Evolutionary conservation across 2,329 filamentous ascomycete species (phyloP).

Genomic region (Colletotrichum brevisporum): DNA sequence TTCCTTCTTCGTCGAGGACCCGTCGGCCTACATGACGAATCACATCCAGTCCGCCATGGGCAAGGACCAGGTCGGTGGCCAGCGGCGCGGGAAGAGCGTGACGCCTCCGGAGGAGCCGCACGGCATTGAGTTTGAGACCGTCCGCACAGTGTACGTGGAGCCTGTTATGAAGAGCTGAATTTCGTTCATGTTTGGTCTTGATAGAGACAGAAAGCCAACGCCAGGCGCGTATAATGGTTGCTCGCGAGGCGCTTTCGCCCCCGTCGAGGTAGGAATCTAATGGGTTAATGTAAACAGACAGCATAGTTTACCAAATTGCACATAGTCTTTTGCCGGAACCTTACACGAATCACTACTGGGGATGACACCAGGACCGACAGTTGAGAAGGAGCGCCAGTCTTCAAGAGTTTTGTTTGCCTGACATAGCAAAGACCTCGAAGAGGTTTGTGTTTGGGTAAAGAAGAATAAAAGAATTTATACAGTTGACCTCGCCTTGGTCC

Average conservation of each 20-base stretch:
- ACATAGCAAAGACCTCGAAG: no score
- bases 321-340: not conserved
- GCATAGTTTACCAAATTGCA: not conserved
- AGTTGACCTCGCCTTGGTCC: not conserved
- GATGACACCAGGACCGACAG: not conserved
- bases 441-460: not conserved
- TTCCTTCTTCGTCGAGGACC: slow-evolving; percentile 32
- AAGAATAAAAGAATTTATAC: not conserved
- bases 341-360: no score
- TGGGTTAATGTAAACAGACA: not conserved
- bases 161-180: slow-evolving; percentile 9
- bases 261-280: not conserved
- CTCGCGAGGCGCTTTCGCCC: not conserved
- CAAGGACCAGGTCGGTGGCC: not conserved
- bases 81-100: not conserved
- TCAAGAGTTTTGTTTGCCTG: not conserved
- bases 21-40: slow-evolving; percentile 41
- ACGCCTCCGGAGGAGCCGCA: not conserved
- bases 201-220: not conserved
- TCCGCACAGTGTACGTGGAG: slow-evolving; percentile 8
- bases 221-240: not conserved
- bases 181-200: not conserved
- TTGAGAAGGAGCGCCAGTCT: not conserved
- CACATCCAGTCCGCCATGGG: slow-evolving; percentile 40
- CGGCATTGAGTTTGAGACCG: slow-evolving; percentile 31